A percentile compares a stretch with the other conserved stretches of the same genome.
Conservation (phyloP, 495 filamentous ascomycete species). For the Aspergillus homomorphus region DNA sequence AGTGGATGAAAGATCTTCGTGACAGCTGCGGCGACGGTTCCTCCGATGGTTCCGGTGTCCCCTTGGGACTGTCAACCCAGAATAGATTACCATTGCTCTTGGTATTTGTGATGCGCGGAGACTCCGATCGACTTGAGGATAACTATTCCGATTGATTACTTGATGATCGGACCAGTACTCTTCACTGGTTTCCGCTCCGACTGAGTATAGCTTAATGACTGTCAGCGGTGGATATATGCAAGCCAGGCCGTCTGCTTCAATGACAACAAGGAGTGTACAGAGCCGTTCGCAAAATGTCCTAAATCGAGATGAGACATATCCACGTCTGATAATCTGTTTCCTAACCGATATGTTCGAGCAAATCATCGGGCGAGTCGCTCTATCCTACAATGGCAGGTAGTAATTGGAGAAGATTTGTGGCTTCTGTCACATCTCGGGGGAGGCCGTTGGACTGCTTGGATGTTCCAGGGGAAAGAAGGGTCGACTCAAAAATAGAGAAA, state of each 20-base stretch:
- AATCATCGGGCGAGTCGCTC: too few species aligned
- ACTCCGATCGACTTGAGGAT: neutral
- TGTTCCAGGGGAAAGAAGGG: neutral
- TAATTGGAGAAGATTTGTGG: too few species aligned
- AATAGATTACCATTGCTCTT: neutral
- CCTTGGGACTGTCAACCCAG: neutral
- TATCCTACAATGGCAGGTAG: too few species aligned
- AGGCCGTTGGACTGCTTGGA: neutral
- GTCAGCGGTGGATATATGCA: too few species aligned
- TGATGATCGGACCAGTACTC: neutral
- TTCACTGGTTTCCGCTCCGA: too few species aligned
- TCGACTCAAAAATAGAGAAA: neutral
- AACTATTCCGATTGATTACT: neutral
- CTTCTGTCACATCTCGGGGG: neutral
- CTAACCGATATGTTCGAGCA: too few species aligned
- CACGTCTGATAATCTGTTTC: too few species aligned
- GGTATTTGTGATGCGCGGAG: neutral
- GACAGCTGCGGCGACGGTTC: neutral
- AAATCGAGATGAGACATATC: too few species aligned
- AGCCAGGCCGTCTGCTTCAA: too few species aligned
- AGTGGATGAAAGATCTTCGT: neutral
- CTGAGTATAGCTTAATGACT: too few species aligned
- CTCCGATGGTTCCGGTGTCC: neutral
- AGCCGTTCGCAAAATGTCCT: too few species aligned
- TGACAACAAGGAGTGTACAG: too few species aligned